Conservation (phyloP, 176 grass and related monocot genomes). For the Musa beccarii region DNA sequence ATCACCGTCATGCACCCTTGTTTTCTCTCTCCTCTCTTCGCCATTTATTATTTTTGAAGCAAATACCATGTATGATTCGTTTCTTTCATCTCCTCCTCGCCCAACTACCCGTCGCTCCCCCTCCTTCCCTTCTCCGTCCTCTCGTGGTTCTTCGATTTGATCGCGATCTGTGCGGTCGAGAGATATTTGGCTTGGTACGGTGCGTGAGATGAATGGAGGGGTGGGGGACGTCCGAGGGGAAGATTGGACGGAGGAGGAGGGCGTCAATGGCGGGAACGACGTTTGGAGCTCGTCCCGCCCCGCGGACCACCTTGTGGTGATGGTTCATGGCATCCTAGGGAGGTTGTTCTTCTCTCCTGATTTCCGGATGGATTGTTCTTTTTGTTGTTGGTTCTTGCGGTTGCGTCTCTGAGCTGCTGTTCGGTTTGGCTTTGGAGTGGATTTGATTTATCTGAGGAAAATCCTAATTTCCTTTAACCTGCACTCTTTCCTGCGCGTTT, state of each 20-base stretch:
- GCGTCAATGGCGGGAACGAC: constrained; percentile 19
- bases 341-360: constrained; percentile 1
- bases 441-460: not conserved
- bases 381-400: not conserved
- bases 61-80: no score
- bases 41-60: no score
- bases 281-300: constrained; percentile 14
- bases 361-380: not conserved
- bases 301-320: constrained; percentile 33
- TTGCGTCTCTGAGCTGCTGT: not conserved
- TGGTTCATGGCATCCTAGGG: constrained; percentile 38
- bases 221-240: not conserved
- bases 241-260: constrained; percentile 12
- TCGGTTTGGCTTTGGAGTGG: not conserved
- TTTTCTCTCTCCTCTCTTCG: no score
- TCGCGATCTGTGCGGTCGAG: not conserved
- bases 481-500: not conserved
- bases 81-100: no score
- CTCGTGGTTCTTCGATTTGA: not conserved
- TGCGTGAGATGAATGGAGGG: not conserved
- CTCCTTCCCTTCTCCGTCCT: not conserved
- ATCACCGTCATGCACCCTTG: no score
- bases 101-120: no score
- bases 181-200: not conserved
- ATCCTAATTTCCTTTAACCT: not conserved